Percentiles rank a stretch among this genome's conserved stretches.
Conservation (phyloP, 2,329 filamentous ascomycete species). For the Penicillium sp. region DNA sequence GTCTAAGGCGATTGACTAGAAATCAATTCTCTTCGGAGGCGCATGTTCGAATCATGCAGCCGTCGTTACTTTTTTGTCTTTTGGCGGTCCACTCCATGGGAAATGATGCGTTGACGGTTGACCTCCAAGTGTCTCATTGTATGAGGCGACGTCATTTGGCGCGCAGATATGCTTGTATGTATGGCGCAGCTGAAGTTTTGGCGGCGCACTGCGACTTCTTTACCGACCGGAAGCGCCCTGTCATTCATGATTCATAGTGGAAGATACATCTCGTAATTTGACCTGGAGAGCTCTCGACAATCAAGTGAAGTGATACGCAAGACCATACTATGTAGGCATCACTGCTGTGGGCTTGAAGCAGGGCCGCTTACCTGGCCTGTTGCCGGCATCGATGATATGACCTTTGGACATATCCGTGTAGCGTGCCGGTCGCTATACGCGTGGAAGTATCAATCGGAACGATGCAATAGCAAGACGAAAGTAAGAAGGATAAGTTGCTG, state of each 20-base stretch:
- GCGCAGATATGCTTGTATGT: no score
- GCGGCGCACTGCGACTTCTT: no score
- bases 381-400: no score
- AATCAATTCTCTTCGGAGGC: background rate
- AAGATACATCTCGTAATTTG: background rate
- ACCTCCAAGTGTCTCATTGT: background rate
- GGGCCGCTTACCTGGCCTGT: no score
- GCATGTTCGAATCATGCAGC: background rate
- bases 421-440: no score
- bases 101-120: background rate
- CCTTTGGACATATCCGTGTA: no score
- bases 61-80: background rate
- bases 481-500: no score
- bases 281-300: background rate
- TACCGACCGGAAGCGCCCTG: background rate
- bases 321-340: background rate
- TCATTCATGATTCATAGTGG: background rate
- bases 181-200: no score
- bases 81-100: background rate
- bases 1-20: background rate
- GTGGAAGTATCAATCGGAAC: no score
- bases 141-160: no score
- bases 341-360: no score
- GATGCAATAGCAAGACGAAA: no score
- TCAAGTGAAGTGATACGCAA: background rate